phyloP scores from a whole-genome alignment of 2,329 filamentous ascomycete genomes.

The Paecilomyces sp. region DNA sequence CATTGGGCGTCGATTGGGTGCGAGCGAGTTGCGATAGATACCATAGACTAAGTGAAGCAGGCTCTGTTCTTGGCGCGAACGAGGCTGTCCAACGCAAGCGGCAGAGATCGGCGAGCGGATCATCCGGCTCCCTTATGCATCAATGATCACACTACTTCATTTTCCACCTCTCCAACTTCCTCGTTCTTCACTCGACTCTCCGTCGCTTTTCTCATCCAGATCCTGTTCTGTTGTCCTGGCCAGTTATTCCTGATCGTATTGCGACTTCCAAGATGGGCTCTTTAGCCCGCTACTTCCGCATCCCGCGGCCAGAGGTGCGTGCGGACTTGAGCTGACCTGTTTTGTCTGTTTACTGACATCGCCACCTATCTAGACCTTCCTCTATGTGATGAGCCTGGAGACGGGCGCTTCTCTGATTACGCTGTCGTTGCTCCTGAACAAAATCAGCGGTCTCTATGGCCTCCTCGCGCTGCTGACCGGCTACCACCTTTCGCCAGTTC shows the following conservation, averaged over 20 bases:
- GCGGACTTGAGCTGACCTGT: not conserved
- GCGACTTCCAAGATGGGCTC: slow-evolving; percentile 26
- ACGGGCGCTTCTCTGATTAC: slow-evolving; percentile 81
- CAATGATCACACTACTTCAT: slow-evolving; percentile 6
- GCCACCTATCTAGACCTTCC: slow-evolving; percentile 58
- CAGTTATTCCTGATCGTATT: slow-evolving; percentile 4
- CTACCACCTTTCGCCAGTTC: slow-evolving; percentile 71
- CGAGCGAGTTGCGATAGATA: not conserved
- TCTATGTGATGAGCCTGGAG: slow-evolving; percentile 78
- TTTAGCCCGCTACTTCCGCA: slow-evolving; percentile 38
- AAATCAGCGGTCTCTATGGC: slow-evolving; percentile 83
- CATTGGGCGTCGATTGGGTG: not conserved
- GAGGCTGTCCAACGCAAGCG: not conserved
- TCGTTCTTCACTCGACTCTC: slow-evolving; percentile 5
- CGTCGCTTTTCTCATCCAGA: not conserved
- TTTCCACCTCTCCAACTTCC: slow-evolving; percentile 1
- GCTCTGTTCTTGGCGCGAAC: not conserved
- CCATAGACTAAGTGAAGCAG: not conserved
- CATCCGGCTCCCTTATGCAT: slow-evolving; percentile 7
- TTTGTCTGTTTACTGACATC: slow-evolving; percentile 1
- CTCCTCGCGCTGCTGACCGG: slow-evolving; percentile 84
- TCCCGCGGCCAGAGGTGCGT: slow-evolving; percentile 42
- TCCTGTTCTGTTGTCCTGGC: slow-evolving; percentile 1
- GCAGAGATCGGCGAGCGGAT: slow-evolving; percentile 18
- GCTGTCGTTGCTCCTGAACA: slow-evolving; percentile 80